Conservation (phyloP, 768 basidiomycete genomes). For the Phaffia tasmanica region DNA sequence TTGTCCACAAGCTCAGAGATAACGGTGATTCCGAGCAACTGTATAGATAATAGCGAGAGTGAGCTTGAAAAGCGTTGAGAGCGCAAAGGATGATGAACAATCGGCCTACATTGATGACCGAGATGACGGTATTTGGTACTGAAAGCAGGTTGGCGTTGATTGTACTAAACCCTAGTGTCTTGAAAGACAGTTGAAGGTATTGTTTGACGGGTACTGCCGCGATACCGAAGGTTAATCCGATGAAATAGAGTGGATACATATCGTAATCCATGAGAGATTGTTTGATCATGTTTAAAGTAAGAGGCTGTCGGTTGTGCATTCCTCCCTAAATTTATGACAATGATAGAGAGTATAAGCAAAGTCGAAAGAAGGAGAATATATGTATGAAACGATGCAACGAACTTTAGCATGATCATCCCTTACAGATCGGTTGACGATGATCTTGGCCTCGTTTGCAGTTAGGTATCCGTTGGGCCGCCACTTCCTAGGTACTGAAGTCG, state of each 20-base stretch:
- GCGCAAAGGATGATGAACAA: not conserved
- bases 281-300: slow-evolving; percentile 46
- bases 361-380: not conserved
- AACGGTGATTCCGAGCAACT: slow-evolving; percentile 29
- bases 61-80: not conserved
- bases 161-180: slow-evolving; percentile 37
- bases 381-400: not conserved
- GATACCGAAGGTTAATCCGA: slow-evolving; percentile 36
- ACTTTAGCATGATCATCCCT: slow-evolving; percentile 58
- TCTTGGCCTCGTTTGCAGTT: slow-evolving; percentile 48
- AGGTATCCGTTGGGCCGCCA: slow-evolving; percentile 36
- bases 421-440: slow-evolving; percentile 55
- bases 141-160: slow-evolving; percentile 49
- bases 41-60: not conserved
- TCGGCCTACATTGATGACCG: slow-evolving; percentile 36
- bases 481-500: slow-evolving; percentile 31
- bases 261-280: slow-evolving; percentile 50
- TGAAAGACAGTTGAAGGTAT: slow-evolving; percentile 55
- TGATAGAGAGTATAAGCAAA: not conserved
- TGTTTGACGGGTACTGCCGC: slow-evolving; percentile 46
- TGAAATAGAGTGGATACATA: slow-evolving; percentile 55
- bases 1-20: slow-evolving; percentile 28
- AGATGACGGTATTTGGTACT: slow-evolving; percentile 50
- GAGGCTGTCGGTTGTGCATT: slow-evolving; percentile 61
- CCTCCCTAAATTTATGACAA: slow-evolving; percentile 3